These are phyloP conservation scores for Pseudogymnoascus sp. DNA, from an alignment of 2,329 filamentous ascomycete genomes.

Conservation along the genomic window DNA sequence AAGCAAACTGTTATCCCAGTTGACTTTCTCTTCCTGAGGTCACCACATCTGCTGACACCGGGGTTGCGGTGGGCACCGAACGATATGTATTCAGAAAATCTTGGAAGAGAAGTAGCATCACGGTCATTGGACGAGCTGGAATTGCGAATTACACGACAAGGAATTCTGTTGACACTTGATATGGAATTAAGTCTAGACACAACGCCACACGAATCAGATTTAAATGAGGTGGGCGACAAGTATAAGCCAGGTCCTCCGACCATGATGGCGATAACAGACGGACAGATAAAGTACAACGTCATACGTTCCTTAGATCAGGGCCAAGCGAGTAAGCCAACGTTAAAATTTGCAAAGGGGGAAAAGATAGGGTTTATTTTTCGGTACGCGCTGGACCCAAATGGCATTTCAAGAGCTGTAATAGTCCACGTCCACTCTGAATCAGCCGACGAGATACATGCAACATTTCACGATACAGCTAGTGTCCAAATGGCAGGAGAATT, in stretches of 20 bases:
- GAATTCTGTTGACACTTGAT: constrained; percentile 5
- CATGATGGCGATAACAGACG: not conserved
- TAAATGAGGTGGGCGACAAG: not conserved
- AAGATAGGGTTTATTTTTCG: not conserved
- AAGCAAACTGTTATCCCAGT: not conserved
- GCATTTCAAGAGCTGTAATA: not conserved
- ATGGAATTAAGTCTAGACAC: not conserved
- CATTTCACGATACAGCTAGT: not conserved
- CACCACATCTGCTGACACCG: not conserved
- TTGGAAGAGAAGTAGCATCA: not conserved
- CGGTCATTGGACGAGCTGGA: not conserved
- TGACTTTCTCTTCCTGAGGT: not conserved
- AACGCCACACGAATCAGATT: not conserved
- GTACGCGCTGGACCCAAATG: not conserved
- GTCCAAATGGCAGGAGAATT: not conserved
- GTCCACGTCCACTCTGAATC: not conserved
- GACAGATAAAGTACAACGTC: not conserved
- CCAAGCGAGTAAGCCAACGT: not conserved
- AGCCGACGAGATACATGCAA: not conserved
- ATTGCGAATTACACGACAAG: not conserved
- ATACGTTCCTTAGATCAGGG: not conserved
- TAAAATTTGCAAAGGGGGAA: not conserved
- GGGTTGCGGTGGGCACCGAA: not conserved
- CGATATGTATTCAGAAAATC: not conserved
- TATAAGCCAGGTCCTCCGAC: too few species aligned